Evolutionary conservation across 352 stramenopile species (phyloP).

Genomic region (Phytophthora kernoviae): DNA sequence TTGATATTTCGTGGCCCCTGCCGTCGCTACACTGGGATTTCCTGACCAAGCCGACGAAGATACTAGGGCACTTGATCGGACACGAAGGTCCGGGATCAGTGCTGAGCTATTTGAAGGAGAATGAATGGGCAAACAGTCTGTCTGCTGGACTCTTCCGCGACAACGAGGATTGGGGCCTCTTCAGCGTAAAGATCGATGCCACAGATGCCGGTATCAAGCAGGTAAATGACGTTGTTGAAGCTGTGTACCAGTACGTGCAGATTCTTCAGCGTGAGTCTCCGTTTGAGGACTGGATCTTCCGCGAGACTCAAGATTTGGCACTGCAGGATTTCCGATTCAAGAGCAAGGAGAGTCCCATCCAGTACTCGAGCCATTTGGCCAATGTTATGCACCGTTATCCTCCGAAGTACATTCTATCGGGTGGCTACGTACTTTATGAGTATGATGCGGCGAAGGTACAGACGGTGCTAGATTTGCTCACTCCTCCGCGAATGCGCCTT

Average conservation of each 20-base stretch:
- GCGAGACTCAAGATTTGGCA: constrained; percentile 63
- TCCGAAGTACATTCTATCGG: constrained; percentile 62
- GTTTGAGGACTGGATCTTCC: constrained; percentile 70
- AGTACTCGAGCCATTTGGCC: constrained; percentile 70
- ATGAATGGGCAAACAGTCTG: constrained; percentile 78
- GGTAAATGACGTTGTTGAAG: constrained; percentile 62
- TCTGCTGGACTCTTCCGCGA: constrained; percentile 66
- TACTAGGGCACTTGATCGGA: constrained; percentile 92
- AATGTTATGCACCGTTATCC: constrained; percentile 76
- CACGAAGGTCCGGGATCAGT: constrained; percentile 94
- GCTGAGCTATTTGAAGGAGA: constrained; percentile 90
- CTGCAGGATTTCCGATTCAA: constrained; percentile 75
- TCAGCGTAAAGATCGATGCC: constrained; percentile 71
- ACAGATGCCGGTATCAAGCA: constrained; percentile 70
- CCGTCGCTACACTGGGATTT: constrained; percentile 61
- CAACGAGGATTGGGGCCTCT: constrained; percentile 73
- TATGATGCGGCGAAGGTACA: constrained; percentile 63
- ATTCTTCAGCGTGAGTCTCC: constrained; percentile 46
- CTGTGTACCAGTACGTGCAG: constrained; percentile 73
- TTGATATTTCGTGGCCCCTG: constrained; percentile 77
- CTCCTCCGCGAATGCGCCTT: constrained; percentile 58
- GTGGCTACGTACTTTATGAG: constrained; percentile 64
- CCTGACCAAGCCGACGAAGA: constrained; percentile 77
- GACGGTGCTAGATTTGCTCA: constrained; percentile 56
- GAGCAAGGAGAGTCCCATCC: constrained; percentile 78